These are phyloP conservation scores for Amylostereum areolatum DNA, from an alignment of 1,284 basidiomycete genomes.

Conservation along the genomic window DNA sequence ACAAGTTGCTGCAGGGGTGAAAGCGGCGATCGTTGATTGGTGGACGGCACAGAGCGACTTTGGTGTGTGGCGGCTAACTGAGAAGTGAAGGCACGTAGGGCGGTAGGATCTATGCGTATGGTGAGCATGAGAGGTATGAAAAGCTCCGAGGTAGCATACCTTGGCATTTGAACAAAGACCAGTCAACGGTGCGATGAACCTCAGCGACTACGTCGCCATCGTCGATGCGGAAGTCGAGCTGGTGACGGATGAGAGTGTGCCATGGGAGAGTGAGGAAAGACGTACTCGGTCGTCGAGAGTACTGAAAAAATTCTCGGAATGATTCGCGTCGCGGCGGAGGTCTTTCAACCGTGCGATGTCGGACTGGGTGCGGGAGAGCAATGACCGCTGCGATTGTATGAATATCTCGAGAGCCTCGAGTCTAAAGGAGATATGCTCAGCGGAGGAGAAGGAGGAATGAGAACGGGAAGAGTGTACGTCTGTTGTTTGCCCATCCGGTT, in stretches of 20 bases:
- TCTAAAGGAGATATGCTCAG: slow-evolving; percentile 26
- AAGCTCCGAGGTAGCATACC: slow-evolving; percentile 28
- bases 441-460: too few species aligned
- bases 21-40: slow-evolving; percentile 37
- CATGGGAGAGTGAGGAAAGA: not conserved
- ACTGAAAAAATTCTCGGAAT: slow-evolving; percentile 25
- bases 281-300: slow-evolving; percentile 29
- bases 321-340: slow-evolving; percentile 31
- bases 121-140: not conserved
- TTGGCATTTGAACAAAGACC: slow-evolving; percentile 40
- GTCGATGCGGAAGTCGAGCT: slow-evolving; percentile 34
- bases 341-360: slow-evolving; percentile 52
- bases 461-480: too few species aligned
- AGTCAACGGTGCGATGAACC: slow-evolving; percentile 41
- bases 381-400: slow-evolving; percentile 49
- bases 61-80: slow-evolving; percentile 28
- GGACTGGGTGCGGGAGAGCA: slow-evolving; percentile 51
- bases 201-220: slow-evolving; percentile 31
- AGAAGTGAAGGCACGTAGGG: slow-evolving; percentile 39
- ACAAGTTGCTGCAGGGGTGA: slow-evolving; percentile 62
- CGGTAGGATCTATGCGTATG: slow-evolving; percentile 28
- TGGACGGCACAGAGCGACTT: slow-evolving; percentile 22
- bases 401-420: slow-evolving; percentile 62
- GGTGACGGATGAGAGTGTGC: slow-evolving; percentile 2
- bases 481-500: too few species aligned